Evolutionary conservation across 768 basidiomycete genomes (phyloP), one percentile per base, ranked within the genome.

Genomic region (Phylloporus rhodoxanthus): DNA sequence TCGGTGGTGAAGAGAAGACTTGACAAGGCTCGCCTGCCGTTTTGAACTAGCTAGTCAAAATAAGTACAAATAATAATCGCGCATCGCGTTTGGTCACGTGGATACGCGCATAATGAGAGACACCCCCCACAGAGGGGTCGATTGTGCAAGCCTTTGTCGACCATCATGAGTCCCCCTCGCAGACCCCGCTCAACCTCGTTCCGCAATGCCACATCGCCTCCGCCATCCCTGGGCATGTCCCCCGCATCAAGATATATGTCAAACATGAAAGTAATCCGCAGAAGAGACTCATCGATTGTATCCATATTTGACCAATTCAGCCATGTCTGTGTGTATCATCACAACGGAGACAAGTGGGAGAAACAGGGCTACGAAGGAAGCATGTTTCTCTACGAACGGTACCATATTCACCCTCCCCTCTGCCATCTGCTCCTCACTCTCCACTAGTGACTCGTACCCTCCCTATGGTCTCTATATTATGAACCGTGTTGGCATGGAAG

Each of bases 301-400:
- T 81, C 83, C 28, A 88, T 91, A 59, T 81, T 90, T 57, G 89
- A 92, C 70, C 87, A 90, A 60, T 90, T 91, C 74, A 87, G 84
- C 58, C 87, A 91, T 70, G 87, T 89, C 48, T 88, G 87, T 70
- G 72, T 89, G 47, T 89, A 90, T 58, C 82, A 85, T 62, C 77
- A 82, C 62, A 82, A 87, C 56, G 85, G 75, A 7, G 69, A 76
- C 58, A 83, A 81, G 61, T 92, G 89, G 89, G 80, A 82, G 67
- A 90, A 89, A 67, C 79, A 85, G 52, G 88, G 88, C 37, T 86
- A 69, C 62, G 89, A 92, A 65, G 90, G 89, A n/a, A 85, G 80
- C 69, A 88, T 91, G 82, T 91, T 92, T 69, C 72, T 92, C 57
- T 89, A 86, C 59, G 88, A 91, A 71, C 75, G 88, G 88, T 89